Percentiles rank a stretch among this genome's conserved stretches.
Evolutionary conservation across 2,329 filamentous ascomycete genomes (phyloP).

Genomic region (Ceratocystis harringtonii): DNA sequence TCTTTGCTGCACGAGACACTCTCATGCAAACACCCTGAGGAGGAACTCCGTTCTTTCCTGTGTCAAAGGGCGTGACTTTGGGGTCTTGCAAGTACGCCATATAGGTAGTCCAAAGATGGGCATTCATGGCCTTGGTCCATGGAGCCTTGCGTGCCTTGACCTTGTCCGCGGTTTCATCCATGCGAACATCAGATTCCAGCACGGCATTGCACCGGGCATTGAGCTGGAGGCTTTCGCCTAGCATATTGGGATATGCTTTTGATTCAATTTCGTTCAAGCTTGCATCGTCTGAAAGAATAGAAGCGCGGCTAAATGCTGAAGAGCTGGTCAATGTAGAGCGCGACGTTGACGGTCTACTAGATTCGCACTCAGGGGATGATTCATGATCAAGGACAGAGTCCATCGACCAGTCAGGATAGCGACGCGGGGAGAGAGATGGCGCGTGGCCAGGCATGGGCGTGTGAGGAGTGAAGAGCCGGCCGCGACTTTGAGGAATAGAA

Average conservation of each 20-base stretch:
- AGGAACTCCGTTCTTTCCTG: conserved; percentile 48
- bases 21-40: conserved; percentile 49
- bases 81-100: conserved; percentile 50
- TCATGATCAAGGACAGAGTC: conserved; percentile 42
- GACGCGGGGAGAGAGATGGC: conserved; percentile 30
- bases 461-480: conserved; percentile 29
- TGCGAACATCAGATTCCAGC: conserved; percentile 9
- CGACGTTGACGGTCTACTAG: conserved; percentile 44
- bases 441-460: conserved; percentile 39
- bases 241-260: conserved; percentile 1
- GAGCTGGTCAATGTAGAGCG: conserved; percentile 44
- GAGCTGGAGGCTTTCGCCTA: conserved; percentile 1
- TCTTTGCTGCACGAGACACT: conserved; percentile 49
- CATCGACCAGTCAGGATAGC: conserved; percentile 44
- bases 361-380: conserved; percentile 44
- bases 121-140: conserved; percentile 51
- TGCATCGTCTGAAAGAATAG: conserved; percentile 40
- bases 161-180: conserved; percentile 7
- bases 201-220: background rate
- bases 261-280: conserved; percentile 37
- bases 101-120: conserved; percentile 52
- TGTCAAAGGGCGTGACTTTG: conserved; percentile 49
- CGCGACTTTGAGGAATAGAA: conserved; percentile 7
- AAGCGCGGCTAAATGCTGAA: conserved; percentile 42
- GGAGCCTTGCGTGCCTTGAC: conserved; percentile 35